phyloP scores from a whole-genome alignment of 495 filamentous ascomycete species.

The Cudoniella acicularis region DNA sequence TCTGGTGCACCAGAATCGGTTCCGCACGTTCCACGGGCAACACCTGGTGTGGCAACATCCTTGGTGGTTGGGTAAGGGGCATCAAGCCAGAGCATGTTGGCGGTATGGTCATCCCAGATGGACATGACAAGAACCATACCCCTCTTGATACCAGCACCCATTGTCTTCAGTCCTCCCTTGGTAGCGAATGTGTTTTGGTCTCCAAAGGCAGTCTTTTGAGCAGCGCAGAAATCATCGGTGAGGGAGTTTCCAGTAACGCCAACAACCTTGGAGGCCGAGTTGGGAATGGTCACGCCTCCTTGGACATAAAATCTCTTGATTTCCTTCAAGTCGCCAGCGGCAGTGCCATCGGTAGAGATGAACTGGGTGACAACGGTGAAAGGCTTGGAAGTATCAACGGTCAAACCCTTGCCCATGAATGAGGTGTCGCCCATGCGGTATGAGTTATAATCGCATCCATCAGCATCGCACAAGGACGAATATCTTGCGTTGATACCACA shows the following conservation, averaged over 20 bases:
- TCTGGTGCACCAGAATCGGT: conserved; percentile 56
- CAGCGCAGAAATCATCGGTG: conserved; percentile 52
- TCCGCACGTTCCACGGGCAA: conserved; percentile 65
- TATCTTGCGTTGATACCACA: conserved; percentile 40
- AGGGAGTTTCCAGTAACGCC: conserved; percentile 56
- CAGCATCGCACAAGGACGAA: conserved; percentile 63
- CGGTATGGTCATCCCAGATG: conserved; percentile 70
- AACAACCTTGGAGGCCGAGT: conserved; percentile 43
- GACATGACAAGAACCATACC: conserved; percentile 68
- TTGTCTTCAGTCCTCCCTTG: conserved; percentile 53
- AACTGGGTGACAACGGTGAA: conserved; percentile 75
- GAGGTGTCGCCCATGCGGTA: conserved; percentile 55
- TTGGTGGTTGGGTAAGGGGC: conserved; percentile 62
- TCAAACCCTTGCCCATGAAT: conserved; percentile 56
- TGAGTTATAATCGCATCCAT: conserved; percentile 72
- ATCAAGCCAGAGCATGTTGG: conserved; percentile 86
- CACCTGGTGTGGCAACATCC: conserved; percentile 52
- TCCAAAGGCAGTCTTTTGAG: conserved; percentile 58
- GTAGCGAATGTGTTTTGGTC: conserved; percentile 50
- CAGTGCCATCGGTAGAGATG: conserved; percentile 53
- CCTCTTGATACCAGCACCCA: conserved; percentile 49
- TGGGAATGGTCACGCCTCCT: conserved; percentile 23
- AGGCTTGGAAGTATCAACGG: conserved; percentile 55
- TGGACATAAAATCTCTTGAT: conserved; percentile 62
- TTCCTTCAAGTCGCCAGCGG: conserved; percentile 50